A percentile compares a stretch with the other conserved stretches of the same genome.
Evolutionary conservation across 2,329 filamentous ascomycete genomes (phyloP).

Genomic region (Lasiodiplodia sp.): DNA sequence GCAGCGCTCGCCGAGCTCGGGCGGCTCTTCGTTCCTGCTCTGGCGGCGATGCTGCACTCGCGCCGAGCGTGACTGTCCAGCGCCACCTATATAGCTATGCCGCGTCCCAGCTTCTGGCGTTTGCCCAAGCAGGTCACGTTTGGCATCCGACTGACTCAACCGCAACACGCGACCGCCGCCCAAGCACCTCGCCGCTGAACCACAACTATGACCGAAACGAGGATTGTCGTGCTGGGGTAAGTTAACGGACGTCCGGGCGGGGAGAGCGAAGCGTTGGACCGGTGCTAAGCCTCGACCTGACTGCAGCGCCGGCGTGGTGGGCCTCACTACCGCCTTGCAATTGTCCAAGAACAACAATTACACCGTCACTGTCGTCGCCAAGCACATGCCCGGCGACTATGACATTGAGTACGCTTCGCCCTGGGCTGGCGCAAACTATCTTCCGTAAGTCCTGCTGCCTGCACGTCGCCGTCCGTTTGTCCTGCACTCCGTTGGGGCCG

Average conservation of each 20-base stretch:
- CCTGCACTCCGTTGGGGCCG: not conserved
- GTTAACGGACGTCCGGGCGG: conserved; percentile 30
- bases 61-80: not conserved
- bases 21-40: not conserved
- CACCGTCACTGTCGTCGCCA: conserved; percentile 75
- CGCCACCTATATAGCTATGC: conserved; percentile 12
- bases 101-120: not conserved
- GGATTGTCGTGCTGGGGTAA: conserved; percentile 59
- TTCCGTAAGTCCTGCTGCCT: conserved; percentile 55
- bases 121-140: conserved; percentile 14
- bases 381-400: conserved; percentile 94
- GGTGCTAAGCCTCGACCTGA: conserved; percentile 14
- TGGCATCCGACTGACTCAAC: conserved; percentile 18
- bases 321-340: conserved; percentile 69
- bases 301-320: conserved; percentile 68
- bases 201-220: conserved; percentile 32
- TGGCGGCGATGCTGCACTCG: conserved; percentile 5
- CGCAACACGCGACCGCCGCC: conserved; percentile 13
- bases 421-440: conserved; percentile 84
- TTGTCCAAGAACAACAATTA: conserved; percentile 64
- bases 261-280: conserved; percentile 4
- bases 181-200: not conserved
- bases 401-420: conserved; percentile 90
- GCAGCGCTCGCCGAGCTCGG: conserved; percentile 10
- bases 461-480: not conserved